A percentile compares a stretch with the other conserved stretches of the same genome.
phyloP scores from a whole-genome alignment of 1,284 basidiomycete genomes.

The Prillingera fragicola region DNA sequence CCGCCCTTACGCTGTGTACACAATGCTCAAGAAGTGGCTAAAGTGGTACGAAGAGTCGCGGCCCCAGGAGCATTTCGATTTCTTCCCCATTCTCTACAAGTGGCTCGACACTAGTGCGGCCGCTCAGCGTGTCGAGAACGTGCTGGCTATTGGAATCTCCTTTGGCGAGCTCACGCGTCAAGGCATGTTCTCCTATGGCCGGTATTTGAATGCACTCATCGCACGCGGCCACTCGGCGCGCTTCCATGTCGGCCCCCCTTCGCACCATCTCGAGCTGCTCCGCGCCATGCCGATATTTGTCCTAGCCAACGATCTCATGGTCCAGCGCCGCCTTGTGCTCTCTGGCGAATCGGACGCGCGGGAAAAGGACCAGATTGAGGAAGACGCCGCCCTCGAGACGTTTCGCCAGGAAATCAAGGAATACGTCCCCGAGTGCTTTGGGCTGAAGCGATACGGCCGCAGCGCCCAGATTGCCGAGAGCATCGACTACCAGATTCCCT shows the following conservation, averaged over 20 bases:
- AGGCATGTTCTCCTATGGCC: slow-evolving; percentile 73
- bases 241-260: slow-evolving; percentile 9
- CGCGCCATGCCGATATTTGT: slow-evolving; percentile 44
- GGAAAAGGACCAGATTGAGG: slow-evolving; percentile 28
- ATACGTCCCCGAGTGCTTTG: slow-evolving; percentile 44
- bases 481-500: slow-evolving; percentile 32
- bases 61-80: slow-evolving; percentile 25
- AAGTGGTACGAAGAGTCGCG: slow-evolving; percentile 44
- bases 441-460: slow-evolving; percentile 24
- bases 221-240: slow-evolving; percentile 57
- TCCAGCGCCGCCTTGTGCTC: slow-evolving; percentile 38
- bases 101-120: slow-evolving; percentile 72
- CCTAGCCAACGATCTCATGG: slow-evolving; percentile 35
- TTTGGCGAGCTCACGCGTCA: slow-evolving; percentile 72
- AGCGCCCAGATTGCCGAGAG: slow-evolving; percentile 23
- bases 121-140: slow-evolving; percentile 57
- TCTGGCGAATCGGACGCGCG: slow-evolving; percentile 35
- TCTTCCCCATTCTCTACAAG: slow-evolving; percentile 59
- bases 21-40: slow-evolving; percentile 66
- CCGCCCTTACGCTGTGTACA: slow-evolving; percentile 71
- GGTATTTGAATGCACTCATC: slow-evolving; percentile 76
- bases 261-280: slow-evolving; percentile 39
- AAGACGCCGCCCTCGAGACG: slow-evolving; percentile 23
- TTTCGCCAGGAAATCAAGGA: slow-evolving; percentile 37
- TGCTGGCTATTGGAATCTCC: slow-evolving; percentile 62